Evolutionary conservation across 2,329 filamentous ascomycete species (phyloP), one percentile per base, ranked within the genome.

Genomic region (Fusarium paranaense): DNA sequence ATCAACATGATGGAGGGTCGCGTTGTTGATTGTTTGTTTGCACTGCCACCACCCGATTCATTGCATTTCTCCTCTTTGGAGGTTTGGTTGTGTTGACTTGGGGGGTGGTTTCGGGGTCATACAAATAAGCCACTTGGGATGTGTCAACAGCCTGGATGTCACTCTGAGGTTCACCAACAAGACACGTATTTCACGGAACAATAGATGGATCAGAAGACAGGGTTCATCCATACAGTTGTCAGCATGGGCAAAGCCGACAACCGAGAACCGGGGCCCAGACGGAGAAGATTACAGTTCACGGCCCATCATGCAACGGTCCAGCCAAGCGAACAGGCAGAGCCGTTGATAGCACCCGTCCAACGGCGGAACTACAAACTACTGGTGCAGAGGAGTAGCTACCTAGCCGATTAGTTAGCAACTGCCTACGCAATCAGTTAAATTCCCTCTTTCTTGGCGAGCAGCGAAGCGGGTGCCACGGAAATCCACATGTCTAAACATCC

Each of bases 401-500:
- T 22, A 35, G 5, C 45, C 45, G 42, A 22, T 30, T 22, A 37
- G 25, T 30, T 42, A 37, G 25, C 16, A 58, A 40, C 22, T 50
- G 14, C 40, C 59, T 42, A 33, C 52, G 35, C 40, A 35, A 59
- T 42, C 16, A 59, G 16, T 4, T 22, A 61, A 60, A 66, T 64
- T 57, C 45, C 40, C 67, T 38, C 67, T 60, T 69, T 72, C 67
- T 73, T 62, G 52, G 71, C 63, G 37, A 61, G 57, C 59, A 50
- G 30, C 50, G 18, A 14, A 33, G 18, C 52, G 52, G 30, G 67
- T 64, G 42, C 63, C 47, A 67, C 57, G 64, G 64, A 50, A 69
- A 69, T 69, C 68, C 37, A 47, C 67, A 67, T 64, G 54, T 50
- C 64, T 66, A 70, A 69, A 69, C 45, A 50, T 50, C 45, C 66